A percentile compares a stretch with the other conserved stretches of the same genome.
Evolutionary conservation across 2,329 filamentous ascomycete species (phyloP).

Genomic region (Leptographium wingfieldii): DNA sequence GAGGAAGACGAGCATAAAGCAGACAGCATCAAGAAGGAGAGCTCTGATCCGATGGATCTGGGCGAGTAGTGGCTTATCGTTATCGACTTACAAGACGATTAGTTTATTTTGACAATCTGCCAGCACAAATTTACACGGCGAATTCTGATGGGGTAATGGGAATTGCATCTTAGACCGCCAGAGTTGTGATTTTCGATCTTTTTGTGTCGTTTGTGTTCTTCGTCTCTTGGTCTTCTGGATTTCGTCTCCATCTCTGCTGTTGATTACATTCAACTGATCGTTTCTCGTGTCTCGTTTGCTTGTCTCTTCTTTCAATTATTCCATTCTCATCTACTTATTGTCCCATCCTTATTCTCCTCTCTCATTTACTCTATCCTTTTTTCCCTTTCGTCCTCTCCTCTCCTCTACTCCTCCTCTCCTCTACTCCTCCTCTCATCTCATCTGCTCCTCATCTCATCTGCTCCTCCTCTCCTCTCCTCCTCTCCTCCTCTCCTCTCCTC

Average conservation of each 20-base stretch:
- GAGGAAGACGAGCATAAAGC: not conserved
- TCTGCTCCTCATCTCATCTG: too few relatives aligned
- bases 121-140: not conserved
- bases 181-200: not conserved
- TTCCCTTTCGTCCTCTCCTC: not conserved
- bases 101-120: not conserved
- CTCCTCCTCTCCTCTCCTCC: too few relatives aligned
- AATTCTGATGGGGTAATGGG: conserved; percentile 9
- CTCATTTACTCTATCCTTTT: not conserved
- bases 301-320: too few relatives aligned
- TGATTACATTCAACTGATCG: too few relatives aligned
- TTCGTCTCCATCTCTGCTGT: not conserved
- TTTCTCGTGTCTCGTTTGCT: too few relatives aligned
- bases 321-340: too few relatives aligned
- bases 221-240: not conserved
- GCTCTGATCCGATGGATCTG: too few relatives aligned
- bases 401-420: not conserved
- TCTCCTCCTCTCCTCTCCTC: not conserved
- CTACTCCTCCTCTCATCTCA: not conserved
- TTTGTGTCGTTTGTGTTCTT: not conserved
- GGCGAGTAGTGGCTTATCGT: too few relatives aligned
- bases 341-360: not conserved
- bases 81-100: too few relatives aligned
- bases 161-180: not conserved
- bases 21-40: too few relatives aligned